Percentiles rank a stretch among this genome's conserved stretches.
Evolutionary conservation across 805 yeast genomes (phyloP).

Genomic region (Saccharomycopsis fermentans): DNA sequence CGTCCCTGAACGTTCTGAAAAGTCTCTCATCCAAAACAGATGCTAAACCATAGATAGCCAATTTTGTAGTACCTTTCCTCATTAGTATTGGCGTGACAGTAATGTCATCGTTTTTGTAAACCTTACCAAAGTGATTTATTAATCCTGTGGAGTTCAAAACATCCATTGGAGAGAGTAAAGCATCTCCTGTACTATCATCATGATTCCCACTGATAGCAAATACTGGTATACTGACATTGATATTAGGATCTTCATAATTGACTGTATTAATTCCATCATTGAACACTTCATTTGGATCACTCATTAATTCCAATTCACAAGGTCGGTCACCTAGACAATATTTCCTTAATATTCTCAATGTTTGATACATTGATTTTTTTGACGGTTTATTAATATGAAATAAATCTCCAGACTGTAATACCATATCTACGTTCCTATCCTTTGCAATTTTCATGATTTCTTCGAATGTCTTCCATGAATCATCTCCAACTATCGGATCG

Average conservation of each 20-base stretch:
- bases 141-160: slow-evolving; percentile 71
- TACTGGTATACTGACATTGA: slow-evolving; percentile 81
- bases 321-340: slow-evolving; percentile 82
- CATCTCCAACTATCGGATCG: slow-evolving; percentile 86
- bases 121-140: slow-evolving; percentile 83
- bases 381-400: slow-evolving; percentile 87
- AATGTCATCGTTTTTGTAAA: slow-evolving; percentile 64
- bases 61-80: slow-evolving; percentile 69
- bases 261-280: slow-evolving; percentile 60
- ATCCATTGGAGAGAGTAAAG: slow-evolving; percentile 77
- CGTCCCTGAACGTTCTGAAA: slow-evolving; percentile 70
- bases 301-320: slow-evolving; percentile 69
- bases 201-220: slow-evolving; percentile 94
- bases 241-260: slow-evolving; percentile 83
- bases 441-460: slow-evolving; percentile 71
- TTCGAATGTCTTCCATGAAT: slow-evolving; percentile 77
- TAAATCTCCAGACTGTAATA: slow-evolving; percentile 85
- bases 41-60: slow-evolving; percentile 84
- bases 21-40: slow-evolving; percentile 85
- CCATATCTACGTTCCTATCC: slow-evolving; percentile 70
- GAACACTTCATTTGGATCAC: slow-evolving; percentile 62
- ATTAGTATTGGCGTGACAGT: slow-evolving; percentile 66
- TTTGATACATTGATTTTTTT: slow-evolving; percentile 77
- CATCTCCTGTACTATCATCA: slow-evolving; percentile 90
- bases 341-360: slow-evolving; percentile 56